phyloP scores from a whole-genome alignment of 129 eudicot species.

The Chrysanthemum makinoi region DNA sequence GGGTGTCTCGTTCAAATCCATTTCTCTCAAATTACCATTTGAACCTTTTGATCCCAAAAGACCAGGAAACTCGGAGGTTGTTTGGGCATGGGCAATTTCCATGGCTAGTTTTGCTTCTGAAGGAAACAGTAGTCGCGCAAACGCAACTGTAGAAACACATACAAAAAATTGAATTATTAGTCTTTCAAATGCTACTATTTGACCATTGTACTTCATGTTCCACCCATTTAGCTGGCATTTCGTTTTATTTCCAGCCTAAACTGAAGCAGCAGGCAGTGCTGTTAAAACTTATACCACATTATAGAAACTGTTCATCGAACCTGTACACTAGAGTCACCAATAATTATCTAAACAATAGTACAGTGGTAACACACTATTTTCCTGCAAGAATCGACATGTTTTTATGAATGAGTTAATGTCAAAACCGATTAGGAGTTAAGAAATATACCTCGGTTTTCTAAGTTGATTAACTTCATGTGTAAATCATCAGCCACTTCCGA shows the following conservation, averaged over 20 bases:
- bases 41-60: slow-evolving; percentile 53
- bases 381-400: neutral
- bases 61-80: slow-evolving; percentile 56
- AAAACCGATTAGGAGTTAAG: neutral
- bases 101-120: slow-evolving; percentile 76
- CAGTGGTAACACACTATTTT: neutral
- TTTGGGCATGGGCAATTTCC: slow-evolving; percentile 71
- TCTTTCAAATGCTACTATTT: too few species aligned
- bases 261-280: neutral
- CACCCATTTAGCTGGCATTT: neutral
- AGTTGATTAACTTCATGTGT: slow-evolving; percentile 58
- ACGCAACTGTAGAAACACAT: slow-evolving; percentile 48
- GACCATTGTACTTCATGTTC: neutral
- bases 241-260: neutral
- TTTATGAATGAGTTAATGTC: neutral
- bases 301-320: neutral
- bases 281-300: neutral
- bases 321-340: too few species aligned
- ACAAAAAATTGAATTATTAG: neutral
- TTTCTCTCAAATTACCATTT: slow-evolving; percentile 56
- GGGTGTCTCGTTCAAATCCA: slow-evolving; percentile 70
- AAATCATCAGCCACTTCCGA: slow-evolving; percentile 54
- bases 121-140: slow-evolving; percentile 82
- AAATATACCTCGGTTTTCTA: slow-evolving; percentile 72
- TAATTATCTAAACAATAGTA: neutral